Conservation (phyloP, 192 early-diverging fungal genomes). For the Podila epigama region DNA sequence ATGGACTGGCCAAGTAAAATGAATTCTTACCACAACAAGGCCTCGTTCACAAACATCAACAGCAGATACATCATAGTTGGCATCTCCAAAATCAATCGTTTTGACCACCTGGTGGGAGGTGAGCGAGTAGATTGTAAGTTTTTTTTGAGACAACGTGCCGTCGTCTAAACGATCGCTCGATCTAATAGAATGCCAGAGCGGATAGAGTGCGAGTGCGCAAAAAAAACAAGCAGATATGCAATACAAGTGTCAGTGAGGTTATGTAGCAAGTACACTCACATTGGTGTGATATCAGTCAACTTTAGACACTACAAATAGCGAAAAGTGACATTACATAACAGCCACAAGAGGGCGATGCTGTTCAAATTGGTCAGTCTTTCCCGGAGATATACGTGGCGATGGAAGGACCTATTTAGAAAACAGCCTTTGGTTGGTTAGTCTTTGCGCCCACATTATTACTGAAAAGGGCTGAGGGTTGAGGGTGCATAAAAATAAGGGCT, state of each 20-base stretch:
- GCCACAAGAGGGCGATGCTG: conserved; percentile 58
- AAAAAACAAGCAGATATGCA: not conserved
- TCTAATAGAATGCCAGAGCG: conserved; percentile 5
- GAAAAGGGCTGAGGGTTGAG: too few relatives aligned
- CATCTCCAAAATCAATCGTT: conserved; percentile 53
- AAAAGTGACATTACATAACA: conserved; percentile 55
- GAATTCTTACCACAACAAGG: conserved; percentile 73
- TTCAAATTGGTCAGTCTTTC: conserved; percentile 43
- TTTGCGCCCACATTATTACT: too few relatives aligned
- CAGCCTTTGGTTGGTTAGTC: not conserved
- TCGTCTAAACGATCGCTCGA: conserved; percentile 10
- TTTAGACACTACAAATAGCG: too few relatives aligned
- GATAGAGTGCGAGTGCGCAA: not conserved
- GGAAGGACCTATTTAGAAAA: conserved; percentile 33
- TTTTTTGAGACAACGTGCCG: conserved; percentile 8
- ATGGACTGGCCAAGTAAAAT: too few relatives aligned
- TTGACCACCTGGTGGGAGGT: conserved; percentile 57
- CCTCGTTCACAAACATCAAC: conserved; percentile 66
- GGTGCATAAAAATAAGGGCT: too few relatives aligned
- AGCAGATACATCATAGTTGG: conserved; percentile 49
- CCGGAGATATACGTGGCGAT: conserved; percentile 21
- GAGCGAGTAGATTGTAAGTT: conserved; percentile 66
- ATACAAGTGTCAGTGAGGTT: not conserved
- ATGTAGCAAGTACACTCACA: not conserved
- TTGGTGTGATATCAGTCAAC: too few relatives aligned